These are phyloP conservation scores for Septoria linicola DNA, from an alignment of 2,329 filamentous ascomycete genomes.

Conservation along the genomic window DNA sequence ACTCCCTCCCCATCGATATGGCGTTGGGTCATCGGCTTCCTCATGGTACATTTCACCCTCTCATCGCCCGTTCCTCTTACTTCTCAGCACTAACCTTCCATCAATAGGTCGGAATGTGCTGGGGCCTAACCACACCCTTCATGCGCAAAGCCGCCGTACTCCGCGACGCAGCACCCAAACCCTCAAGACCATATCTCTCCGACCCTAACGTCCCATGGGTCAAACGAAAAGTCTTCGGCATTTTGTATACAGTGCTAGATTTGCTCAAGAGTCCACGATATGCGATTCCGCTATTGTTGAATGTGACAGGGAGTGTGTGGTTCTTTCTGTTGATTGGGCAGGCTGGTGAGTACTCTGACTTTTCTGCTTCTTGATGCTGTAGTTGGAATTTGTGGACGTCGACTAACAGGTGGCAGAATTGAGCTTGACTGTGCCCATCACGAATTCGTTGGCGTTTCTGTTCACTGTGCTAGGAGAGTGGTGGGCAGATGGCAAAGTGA, in stretches of 20 bases:
- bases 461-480: slow-evolving; percentile 94
- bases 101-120: slow-evolving; percentile 68
- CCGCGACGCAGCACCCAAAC: slow-evolving; percentile 43
- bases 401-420: slow-evolving; percentile 75
- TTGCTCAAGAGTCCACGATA: slow-evolving; percentile 79
- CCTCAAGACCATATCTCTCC: slow-evolving; percentile 52
- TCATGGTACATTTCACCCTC: slow-evolving; percentile 55
- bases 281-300: slow-evolving; percentile 78
- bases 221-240: slow-evolving; percentile 60
- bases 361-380: not conserved
- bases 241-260: slow-evolving; percentile 74
- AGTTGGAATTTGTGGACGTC: not conserved
- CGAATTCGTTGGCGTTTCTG: slow-evolving; percentile 91
- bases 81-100: not conserved
- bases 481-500: slow-evolving; percentile 90
- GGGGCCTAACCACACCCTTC: slow-evolving; percentile 87
- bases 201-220: slow-evolving; percentile 55
- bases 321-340: slow-evolving; percentile 93
- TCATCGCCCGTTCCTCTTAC: too few relatives aligned
- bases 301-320: slow-evolving; percentile 92
- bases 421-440: slow-evolving; percentile 89
- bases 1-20: slow-evolving; percentile 51
- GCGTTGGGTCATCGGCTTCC: slow-evolving; percentile 85
- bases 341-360: slow-evolving; percentile 64
- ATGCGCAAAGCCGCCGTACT: slow-evolving; percentile 80